A percentile compares a stretch with the other conserved stretches of the same genome.
These are phyloP conservation scores for Oxalis stricta DNA, from an alignment of 441 rosid genomes.

Conservation along the genomic window DNA sequence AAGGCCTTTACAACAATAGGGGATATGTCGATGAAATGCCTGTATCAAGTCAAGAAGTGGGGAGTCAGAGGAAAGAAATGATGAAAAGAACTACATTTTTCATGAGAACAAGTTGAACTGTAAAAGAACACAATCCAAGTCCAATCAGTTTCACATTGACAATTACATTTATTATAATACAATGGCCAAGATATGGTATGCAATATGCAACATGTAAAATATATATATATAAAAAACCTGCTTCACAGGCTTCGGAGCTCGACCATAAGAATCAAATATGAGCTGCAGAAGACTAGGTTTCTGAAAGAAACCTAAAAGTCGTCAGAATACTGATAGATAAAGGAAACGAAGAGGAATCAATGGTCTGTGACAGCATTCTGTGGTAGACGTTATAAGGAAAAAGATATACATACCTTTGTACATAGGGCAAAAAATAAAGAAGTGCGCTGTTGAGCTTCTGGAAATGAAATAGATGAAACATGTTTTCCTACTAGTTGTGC, in stretches of 20 bases:
- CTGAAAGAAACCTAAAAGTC: constrained; percentile 26
- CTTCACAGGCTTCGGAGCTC: constrained; percentile 73
- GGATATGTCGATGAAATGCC: constrained; percentile 96
- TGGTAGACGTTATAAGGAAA: constrained; percentile 7
- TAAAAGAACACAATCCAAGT: too few species aligned
- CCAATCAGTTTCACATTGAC: too few species aligned
- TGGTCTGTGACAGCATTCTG: neutral
- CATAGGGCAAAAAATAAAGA: constrained; percentile 93
- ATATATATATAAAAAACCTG: constrained; percentile 39
- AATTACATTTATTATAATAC: neutral
- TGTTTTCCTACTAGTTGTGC: constrained; percentile 29
- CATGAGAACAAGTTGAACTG: too few species aligned
- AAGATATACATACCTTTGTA: constrained; percentile 53
- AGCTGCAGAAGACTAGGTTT: constrained; percentile 81
- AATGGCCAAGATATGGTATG: too few species aligned
- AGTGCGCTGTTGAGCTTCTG: constrained; percentile 76
- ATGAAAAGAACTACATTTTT: neutral
- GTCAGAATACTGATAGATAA: constrained; percentile 13
- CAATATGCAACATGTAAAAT: neutral
- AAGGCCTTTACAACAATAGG: constrained; percentile 69
- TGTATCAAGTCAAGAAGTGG: constrained; percentile 18
- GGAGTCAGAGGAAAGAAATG: neutral
- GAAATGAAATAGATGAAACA: constrained; percentile 38
- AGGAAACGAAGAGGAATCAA: constrained; percentile 4
- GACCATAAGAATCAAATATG: constrained; percentile 64